Percentiles rank a stretch among this genome's conserved stretches.
phyloP scores from a whole-genome alignment of 768 basidiomycete genomes.

The Tylopilus plumbeoviolaceoides region DNA sequence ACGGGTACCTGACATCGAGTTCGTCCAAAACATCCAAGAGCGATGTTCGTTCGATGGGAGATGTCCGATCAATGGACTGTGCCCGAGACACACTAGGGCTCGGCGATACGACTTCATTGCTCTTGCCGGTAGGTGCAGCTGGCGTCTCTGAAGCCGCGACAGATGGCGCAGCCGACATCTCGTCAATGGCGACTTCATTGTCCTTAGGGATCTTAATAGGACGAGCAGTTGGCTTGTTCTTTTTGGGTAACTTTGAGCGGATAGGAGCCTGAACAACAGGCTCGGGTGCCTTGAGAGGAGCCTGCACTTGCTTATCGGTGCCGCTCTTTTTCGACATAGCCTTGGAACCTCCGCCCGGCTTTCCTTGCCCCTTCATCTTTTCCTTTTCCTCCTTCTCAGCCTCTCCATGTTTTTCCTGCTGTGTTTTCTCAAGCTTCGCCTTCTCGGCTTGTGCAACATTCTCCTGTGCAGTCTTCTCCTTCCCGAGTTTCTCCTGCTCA shows the following conservation, averaged over 20 bases:
- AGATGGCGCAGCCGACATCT: constrained; percentile 41
- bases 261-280: constrained; percentile 62
- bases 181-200: constrained; percentile 41
- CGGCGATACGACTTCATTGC: constrained; percentile 35
- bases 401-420: constrained; percentile 29
- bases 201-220: constrained; percentile 59
- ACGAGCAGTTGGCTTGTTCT: constrained; percentile 64
- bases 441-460: constrained; percentile 35
- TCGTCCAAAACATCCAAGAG: constrained; percentile 66
- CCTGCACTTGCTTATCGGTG: constrained; percentile 18
- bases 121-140: constrained; percentile 33
- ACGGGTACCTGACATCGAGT: constrained; percentile 56
- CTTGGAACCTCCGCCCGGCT: constrained; percentile 25
- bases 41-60: constrained; percentile 44
- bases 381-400: constrained; percentile 30
- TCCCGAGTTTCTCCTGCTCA: constrained; percentile 39
- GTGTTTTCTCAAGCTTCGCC: constrained; percentile 32
- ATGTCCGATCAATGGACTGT: constrained; percentile 51
- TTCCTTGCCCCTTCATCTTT: constrained; percentile 25
- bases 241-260: constrained; percentile 80
- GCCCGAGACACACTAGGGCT: constrained; percentile 57
- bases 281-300: constrained; percentile 27
- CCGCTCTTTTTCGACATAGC: constrained; percentile 15
- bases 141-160: constrained; percentile 47
- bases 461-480: constrained; percentile 31